phyloP scores from a whole-genome alignment of 306 rosid species.

The Cucumis hystrix region DNA sequence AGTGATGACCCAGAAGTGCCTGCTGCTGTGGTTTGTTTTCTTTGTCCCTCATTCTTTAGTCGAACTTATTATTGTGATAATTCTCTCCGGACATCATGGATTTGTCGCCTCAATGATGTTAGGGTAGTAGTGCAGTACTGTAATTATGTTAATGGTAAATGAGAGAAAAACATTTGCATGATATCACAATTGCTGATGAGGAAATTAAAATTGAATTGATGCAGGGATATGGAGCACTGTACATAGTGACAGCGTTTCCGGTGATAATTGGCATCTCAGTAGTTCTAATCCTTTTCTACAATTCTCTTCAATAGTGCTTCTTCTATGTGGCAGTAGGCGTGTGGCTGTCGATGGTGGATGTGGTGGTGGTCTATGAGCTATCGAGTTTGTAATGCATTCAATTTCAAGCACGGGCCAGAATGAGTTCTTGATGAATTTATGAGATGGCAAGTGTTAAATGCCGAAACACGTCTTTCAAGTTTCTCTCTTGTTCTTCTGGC shows the following conservation, averaged over 20 bases:
- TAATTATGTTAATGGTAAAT: background rate
- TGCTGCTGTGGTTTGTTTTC: slow-evolving; percentile 60
- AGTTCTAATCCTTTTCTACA: slow-evolving; percentile 72
- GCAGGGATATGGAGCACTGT: slow-evolving; percentile 98
- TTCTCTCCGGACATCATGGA: background rate
- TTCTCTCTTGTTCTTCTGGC: background rate
- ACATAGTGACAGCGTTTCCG: slow-evolving; percentile 81
- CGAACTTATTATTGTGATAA: background rate
- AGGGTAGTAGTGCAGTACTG: background rate
- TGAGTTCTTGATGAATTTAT: background rate
- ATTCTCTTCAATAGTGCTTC: slow-evolving; percentile 66
- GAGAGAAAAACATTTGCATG: background rate
- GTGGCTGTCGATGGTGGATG: background rate
- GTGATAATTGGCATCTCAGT: slow-evolving; percentile 87
- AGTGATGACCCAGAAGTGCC: slow-evolving; percentile 66
- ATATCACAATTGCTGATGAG: slow-evolving; percentile 18
- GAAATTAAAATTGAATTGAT: slow-evolving; percentile 13
- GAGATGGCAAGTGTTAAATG: background rate
- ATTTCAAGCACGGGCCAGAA: background rate
- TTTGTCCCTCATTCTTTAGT: background rate
- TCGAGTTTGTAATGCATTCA: background rate
- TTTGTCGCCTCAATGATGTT: background rate
- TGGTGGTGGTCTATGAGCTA: background rate
- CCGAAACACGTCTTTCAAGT: background rate
- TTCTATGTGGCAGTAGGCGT: background rate